Conservation (phyloP, 2,329 filamentous ascomycete species). For the Sporothrix globosa region DNA sequence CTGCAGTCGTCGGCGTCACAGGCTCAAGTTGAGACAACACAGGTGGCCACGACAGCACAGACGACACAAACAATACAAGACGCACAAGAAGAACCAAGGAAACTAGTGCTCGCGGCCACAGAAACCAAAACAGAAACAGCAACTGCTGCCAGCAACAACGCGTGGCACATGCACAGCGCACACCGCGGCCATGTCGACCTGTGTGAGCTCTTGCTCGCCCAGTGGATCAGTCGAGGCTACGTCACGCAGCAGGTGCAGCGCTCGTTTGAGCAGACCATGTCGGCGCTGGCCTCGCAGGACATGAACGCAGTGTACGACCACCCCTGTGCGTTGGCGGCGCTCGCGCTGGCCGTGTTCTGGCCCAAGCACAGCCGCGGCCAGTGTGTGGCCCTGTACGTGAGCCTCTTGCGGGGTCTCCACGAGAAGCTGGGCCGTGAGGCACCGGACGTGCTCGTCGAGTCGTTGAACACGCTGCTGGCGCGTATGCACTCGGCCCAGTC, state of each 20-base stretch:
- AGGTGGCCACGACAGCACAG: background rate
- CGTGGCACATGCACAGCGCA: conserved; percentile 29
- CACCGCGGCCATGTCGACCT: conserved; percentile 34
- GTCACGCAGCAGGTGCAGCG: conserved; percentile 28
- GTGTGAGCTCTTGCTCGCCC: conserved; percentile 40
- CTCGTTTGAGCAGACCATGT: conserved; percentile 24
- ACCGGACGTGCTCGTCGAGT: conserved; percentile 24
- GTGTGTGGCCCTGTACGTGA: conserved; percentile 31
- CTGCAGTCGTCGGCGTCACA: conserved; percentile 13
- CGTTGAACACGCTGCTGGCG: conserved; percentile 28
- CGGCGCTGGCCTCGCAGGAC: background rate
- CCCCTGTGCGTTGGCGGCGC: conserved; percentile 38
- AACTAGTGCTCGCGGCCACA: background rate
- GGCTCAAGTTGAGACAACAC: conserved; percentile 2
- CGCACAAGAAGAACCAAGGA: background rate
- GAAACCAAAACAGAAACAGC: background rate
- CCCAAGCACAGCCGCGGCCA: conserved; percentile 22
- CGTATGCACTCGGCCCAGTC: background rate
- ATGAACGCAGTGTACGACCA: conserved; percentile 27
- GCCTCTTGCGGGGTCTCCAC: conserved; percentile 32
- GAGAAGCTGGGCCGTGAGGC: conserved; percentile 6
- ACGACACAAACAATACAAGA: background rate
- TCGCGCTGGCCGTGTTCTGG: conserved; percentile 38
- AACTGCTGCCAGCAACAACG: background rate
- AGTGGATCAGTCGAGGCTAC: conserved; percentile 43